A percentile compares a stretch with the other conserved stretches of the same genome.
phyloP scores from a whole-genome alignment of 768 basidiomycete genomes.

The Trametes coccinea region DNA sequence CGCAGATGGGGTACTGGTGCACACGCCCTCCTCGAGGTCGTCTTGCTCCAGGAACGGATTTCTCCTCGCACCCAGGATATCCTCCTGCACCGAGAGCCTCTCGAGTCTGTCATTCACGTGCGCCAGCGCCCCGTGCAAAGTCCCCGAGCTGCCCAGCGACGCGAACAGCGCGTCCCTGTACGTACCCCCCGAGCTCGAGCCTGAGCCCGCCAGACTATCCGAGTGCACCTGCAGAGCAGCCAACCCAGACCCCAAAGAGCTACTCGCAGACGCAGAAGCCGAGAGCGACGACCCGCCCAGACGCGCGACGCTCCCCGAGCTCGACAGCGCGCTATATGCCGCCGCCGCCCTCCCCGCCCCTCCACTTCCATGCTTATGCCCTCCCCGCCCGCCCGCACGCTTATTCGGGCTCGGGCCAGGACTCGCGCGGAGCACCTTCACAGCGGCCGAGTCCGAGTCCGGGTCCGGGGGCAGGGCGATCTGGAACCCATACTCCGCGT shows the following conservation, averaged over 20 bases:
- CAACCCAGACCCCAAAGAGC: neutral
- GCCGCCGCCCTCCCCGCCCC: neutral
- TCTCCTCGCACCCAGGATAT: neutral
- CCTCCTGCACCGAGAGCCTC: conserved; percentile 14
- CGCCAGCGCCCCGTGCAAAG: neutral
- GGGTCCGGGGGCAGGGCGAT: conserved; percentile 18
- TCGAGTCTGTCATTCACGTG: conserved; percentile 2
- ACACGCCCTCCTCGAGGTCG: neutral
- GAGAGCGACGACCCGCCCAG: neutral
- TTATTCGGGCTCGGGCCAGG: neutral
- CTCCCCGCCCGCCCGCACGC: neutral
- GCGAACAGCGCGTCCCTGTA: neutral
- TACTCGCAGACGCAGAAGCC: neutral
- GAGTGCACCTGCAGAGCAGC: neutral
- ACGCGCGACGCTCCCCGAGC: neutral
- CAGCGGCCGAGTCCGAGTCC: conserved; percentile 11
- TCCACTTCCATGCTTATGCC: too few relatives aligned
- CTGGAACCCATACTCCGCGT: conserved; percentile 17
- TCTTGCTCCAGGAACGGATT: neutral
- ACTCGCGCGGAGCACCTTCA: conserved; percentile 4
- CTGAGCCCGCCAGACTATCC: neutral
- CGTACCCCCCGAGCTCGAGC: neutral
- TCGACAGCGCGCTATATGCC: neutral
- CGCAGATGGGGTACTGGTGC: conserved; percentile 10
- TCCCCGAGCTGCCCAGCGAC: neutral